phyloP scores from a whole-genome alignment of 2,329 filamentous ascomycete genomes.

The Lecanosticta acicola region DNA sequence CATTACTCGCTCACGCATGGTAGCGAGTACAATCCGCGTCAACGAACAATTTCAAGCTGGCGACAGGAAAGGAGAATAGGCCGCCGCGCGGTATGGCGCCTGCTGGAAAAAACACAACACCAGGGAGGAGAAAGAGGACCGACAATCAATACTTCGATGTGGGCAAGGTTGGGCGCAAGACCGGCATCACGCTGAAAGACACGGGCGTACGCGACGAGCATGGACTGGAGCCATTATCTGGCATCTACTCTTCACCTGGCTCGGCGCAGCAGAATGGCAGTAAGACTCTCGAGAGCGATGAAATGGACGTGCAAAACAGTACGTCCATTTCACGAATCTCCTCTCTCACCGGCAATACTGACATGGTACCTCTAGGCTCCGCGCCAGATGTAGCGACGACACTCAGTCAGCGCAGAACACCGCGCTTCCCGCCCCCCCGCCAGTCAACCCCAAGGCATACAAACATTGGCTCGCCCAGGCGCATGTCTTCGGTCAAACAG shows the following conservation, averaged over 20 bases:
- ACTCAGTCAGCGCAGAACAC: constrained; percentile 38
- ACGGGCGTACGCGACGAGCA: constrained; percentile 78
- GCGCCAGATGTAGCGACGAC: constrained; percentile 45
- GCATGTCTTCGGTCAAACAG: constrained; percentile 54
- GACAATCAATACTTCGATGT: constrained; percentile 34
- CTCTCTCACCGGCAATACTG: constrained; percentile 10
- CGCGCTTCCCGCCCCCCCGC: constrained; percentile 45
- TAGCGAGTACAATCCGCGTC: constrained; percentile 2
- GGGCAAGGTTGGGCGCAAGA: constrained; percentile 54
- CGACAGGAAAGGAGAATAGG: constrained; percentile 27
- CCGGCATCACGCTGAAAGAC: constrained; percentile 75
- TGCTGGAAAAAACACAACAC: constrained; percentile 21
- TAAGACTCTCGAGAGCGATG: constrained; percentile 23
- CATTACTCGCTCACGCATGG: constrained; percentile 1
- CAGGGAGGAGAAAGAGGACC: constrained; percentile 25
- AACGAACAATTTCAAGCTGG: constrained; percentile 18
- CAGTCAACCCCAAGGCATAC: constrained; percentile 61
- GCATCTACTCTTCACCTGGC: constrained; percentile 77
- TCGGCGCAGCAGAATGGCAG: constrained; percentile 23
- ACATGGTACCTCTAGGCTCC: constrained; percentile 38
- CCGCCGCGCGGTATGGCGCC: constrained; percentile 27
- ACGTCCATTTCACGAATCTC: constrained; percentile 26
- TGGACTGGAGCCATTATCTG: constrained; percentile 82
- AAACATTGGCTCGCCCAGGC: constrained; percentile 54
- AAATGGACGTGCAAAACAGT: constrained; percentile 60